phyloP scores from a whole-genome alignment of 1,284 basidiomycete species.

The Apiotrichum sp. region DNA sequence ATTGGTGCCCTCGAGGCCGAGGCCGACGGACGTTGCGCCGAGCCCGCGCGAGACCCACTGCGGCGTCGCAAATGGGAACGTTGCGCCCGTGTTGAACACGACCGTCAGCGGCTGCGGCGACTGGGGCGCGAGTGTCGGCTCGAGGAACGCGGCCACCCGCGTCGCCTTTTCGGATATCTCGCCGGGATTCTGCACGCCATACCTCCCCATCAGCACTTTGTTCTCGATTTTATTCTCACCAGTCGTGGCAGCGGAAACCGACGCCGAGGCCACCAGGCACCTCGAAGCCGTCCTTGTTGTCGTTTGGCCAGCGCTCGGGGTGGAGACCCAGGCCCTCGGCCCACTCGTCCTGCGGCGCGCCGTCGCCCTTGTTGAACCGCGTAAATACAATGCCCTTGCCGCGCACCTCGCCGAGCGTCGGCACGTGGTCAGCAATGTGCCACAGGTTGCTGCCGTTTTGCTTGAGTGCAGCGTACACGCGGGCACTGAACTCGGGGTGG shows the following conservation, averaged over 20 bases:
- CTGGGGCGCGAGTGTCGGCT: constrained; percentile 12
- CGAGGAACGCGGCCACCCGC: constrained; percentile 39
- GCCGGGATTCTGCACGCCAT: constrained; percentile 65
- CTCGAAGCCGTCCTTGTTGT: constrained; percentile 60
- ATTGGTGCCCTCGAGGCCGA: constrained; percentile 79
- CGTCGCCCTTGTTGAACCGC: constrained; percentile 68
- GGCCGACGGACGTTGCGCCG: constrained; percentile 63
- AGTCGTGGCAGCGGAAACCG: constrained; percentile 65
- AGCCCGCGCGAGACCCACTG: constrained; percentile 68
- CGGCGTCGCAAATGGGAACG: constrained; percentile 71
- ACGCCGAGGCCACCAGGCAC: constrained; percentile 52
- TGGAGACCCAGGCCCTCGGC: constrained; percentile 62
- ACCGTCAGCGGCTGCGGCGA: constrained; percentile 52
- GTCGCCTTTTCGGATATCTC: constrained; percentile 69
- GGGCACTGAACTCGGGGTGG: constrained; percentile 54
- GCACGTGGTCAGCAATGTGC: constrained; percentile 71
- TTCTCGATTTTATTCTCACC: constrained; percentile 51
- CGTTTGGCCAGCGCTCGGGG: constrained; percentile 75
- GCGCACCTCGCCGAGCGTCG: constrained; percentile 69
- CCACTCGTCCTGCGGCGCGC: constrained; percentile 24
- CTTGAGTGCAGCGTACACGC: constrained; percentile 62
- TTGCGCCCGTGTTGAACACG: constrained; percentile 69
- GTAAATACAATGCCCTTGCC: constrained; percentile 76
- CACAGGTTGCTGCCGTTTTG: constrained; percentile 60
- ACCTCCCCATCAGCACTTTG: constrained; percentile 51